Base-by-base conservation (phyloP, 2,329 filamentous ascomycete species). In the Penicillium sp. region DNA sequence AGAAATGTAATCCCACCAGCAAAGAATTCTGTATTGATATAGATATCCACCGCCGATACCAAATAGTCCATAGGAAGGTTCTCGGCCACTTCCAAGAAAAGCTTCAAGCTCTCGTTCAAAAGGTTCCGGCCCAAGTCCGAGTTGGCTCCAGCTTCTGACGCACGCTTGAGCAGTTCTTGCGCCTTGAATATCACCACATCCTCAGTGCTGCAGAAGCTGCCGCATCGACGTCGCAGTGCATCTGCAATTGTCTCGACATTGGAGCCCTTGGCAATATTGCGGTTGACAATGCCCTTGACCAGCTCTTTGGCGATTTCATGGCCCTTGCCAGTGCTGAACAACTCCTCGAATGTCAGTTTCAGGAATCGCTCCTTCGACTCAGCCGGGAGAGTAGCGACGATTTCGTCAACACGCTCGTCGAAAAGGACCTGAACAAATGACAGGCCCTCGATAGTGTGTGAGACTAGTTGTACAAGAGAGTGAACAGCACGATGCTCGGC, bases 151-250 rank as follows among this genome's bases (percentile, higher is more conserved):
- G 90, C 85, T 71, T 97, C 92, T 2, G 87, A 87, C 1, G 93
- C 93, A 63, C 91, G 85, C 79, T 96, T 95, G 49, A 97, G 79
- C 66, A 93, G 90, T 73, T 99, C 94, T 71, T 97, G 93, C 0
- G 94, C 94, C 75, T 96, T 97, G 86, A 99, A 99, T 63, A 97
- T 93, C 60, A 97, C 87, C 1, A 97, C 94, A 76, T 99, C 94
- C 61, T 99, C 93, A 0, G 93, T 87, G 67, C 92, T 97, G 73
- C 94, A 99, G 82, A 99, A 99, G 75, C 90, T 97, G 58, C 94
- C 95, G 65, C 94, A 99, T 65, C 92, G 86, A 64, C 94, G 84
- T 43, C 94, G 85, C 46, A 99, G 78, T n/a, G 92, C 91, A 73
- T 99, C 94, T 0, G 94, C 93, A 21, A 99, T 92, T 0, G 92